A percentile compares a stretch with the other conserved stretches of the same genome.
Evolutionary conservation across 1,139 yeast species (phyloP).

Genomic region (Blastobotrys serpentis): DNA sequence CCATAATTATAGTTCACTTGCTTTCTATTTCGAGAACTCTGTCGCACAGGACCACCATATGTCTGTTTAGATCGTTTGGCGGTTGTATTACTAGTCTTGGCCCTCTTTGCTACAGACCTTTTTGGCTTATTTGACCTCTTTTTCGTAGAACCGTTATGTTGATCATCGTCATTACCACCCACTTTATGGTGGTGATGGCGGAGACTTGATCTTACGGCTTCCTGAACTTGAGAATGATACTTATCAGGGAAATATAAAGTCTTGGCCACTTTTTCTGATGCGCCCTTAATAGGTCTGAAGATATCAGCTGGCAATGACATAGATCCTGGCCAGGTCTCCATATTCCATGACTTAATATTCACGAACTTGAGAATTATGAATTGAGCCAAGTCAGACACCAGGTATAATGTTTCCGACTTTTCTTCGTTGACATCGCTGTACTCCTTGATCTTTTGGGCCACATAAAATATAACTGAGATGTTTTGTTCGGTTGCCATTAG

Average conservation of each 20-base stretch:
- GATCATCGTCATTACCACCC: slow-evolving; percentile 1
- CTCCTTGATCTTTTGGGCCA: slow-evolving; percentile 78
- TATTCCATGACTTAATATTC: slow-evolving; percentile 61
- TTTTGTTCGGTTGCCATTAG: slow-evolving; percentile 65
- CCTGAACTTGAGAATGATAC: slow-evolving; percentile 30
- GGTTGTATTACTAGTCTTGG: background rate
- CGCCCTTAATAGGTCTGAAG: slow-evolving; percentile 52
- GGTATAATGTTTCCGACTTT: slow-evolving; percentile 48
- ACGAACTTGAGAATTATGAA: slow-evolving; percentile 59
- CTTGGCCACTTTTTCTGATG: slow-evolving; percentile 32
- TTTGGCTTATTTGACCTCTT: background rate
- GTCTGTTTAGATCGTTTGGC: slow-evolving; percentile 7
- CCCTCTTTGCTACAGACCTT: slow-evolving; percentile 1
- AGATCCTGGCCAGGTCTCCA: slow-evolving; percentile 81
- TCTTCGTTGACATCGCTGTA: slow-evolving; percentile 57
- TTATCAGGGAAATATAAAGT: slow-evolving; percentile 52
- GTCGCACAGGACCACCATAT: slow-evolving; percentile 8
- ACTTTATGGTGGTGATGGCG: slow-evolving; percentile 7
- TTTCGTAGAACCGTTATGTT: background rate
- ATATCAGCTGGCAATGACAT: slow-evolving; percentile 64
- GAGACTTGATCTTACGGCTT: slow-evolving; percentile 16
- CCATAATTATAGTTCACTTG: slow-evolving; percentile 17
- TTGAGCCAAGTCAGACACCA: slow-evolving; percentile 73
- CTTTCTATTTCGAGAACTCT: slow-evolving; percentile 5
- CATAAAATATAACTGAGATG: slow-evolving; percentile 68